phyloP scores from a whole-genome alignment of 805 yeast genomes.

The Cyberlindnera amylophila region DNA sequence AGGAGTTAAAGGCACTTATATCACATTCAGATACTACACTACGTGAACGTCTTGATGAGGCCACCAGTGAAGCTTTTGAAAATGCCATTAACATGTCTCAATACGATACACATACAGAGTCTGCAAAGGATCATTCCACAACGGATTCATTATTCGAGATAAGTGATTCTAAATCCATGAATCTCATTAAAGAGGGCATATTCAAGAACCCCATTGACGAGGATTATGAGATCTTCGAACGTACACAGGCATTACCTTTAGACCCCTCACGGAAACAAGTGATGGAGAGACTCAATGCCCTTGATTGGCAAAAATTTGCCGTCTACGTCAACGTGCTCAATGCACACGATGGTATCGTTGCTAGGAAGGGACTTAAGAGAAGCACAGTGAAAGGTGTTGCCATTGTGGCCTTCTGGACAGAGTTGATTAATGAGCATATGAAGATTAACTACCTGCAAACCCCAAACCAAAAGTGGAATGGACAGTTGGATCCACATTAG shows the following conservation, averaged over 20 bases:
- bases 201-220: constrained; percentile 13
- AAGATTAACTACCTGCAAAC: too few species aligned
- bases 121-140: constrained; percentile 7
- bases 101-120: constrained; percentile 20
- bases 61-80: constrained; percentile 19
- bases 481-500: too few species aligned
- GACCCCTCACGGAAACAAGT: constrained; percentile 39
- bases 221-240: constrained; percentile 20
- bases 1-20: constrained; percentile 11
- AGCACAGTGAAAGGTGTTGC: constrained; percentile 50
- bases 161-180: background rate
- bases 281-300: constrained; percentile 49
- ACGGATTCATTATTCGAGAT: background rate
- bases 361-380: constrained; percentile 58
- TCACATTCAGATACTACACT: background rate
- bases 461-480: too few species aligned
- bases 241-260: constrained; percentile 30
- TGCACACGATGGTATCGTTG: constrained; percentile 85
- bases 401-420: constrained; percentile 46
- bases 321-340: constrained; percentile 68
- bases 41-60: background rate
- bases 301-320: constrained; percentile 77
- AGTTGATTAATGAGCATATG: constrained; percentile 18
- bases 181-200: background rate
- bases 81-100: constrained; percentile 23